Base-by-base conservation (phyloP, 305 asterid species). In the Fraxinus xanthoxyloides region DNA sequence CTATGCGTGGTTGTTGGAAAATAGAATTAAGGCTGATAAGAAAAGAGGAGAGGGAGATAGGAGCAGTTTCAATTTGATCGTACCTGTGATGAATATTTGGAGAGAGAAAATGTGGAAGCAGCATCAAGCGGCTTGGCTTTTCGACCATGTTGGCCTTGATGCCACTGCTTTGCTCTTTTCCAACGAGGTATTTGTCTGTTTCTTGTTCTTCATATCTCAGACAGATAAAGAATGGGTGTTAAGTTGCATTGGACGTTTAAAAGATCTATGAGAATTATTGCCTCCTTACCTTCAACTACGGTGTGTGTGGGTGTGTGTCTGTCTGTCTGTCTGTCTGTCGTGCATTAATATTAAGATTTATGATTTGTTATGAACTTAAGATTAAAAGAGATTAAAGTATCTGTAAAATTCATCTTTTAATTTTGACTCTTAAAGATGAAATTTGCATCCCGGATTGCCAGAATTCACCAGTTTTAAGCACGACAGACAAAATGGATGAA, bases 51-150 rank as follows among this genome's bases (percentile, higher is more conserved):
- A 3, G 6, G 81, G 80, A 7, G 86, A 86, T 9, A 87, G 76
- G 13, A 78, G 77, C 10, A 32, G 31, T 28, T 30, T 65, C 51
- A 91, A 89, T 77, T 80, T 91, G 54, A 91, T 90, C 17, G 91
- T 92, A 32, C 96, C 96, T 35, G 93, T 91, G 36, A 92, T 94
- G 92, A 94, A 90, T 87, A 89, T 85, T 75, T 89, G 86, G 77
- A 90, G 98, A 87, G 90, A 86, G 63, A 90, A 92, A 83, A 92
- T 92, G 94, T 90, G 93, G 97, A 92, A 88, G 86, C 93, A 91
- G 75, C 87, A 83, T 28, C 98, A 94, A 83, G 90, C 90, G 15
- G 93, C 97, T 51, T 87, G 96, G 94, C 87, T 92, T 10, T 94
- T 94, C 83, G 85, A 92, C 84, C 90, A 92, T 73, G 93, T 85